phyloP scores from a whole-genome alignment of 164 flowering plant genomes.

The Liquidambar formosana region DNA sequence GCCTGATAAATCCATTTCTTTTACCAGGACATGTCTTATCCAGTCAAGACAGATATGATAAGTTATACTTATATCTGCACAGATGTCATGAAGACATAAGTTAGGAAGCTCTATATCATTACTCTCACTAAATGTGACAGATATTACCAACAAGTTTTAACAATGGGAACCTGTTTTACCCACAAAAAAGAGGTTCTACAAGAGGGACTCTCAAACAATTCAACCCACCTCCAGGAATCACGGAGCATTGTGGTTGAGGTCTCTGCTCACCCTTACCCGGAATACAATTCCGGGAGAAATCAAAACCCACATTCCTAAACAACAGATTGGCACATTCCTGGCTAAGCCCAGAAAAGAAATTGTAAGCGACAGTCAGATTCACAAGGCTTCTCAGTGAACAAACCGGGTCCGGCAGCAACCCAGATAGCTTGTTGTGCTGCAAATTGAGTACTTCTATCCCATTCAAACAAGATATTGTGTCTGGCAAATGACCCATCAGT shows the following conservation, averaged over 20 bases:
- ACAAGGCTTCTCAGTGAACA: constrained; percentile 60
- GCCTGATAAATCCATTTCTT: background rate
- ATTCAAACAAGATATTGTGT: constrained; percentile 66
- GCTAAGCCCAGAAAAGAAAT: constrained; percentile 86
- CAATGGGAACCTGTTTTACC: background rate
- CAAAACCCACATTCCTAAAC: constrained; percentile 23
- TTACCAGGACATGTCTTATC: background rate
- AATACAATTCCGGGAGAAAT: background rate
- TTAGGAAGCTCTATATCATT: constrained; percentile 11
- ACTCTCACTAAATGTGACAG: constrained; percentile 16
- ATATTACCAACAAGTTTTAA: constrained; percentile 14
- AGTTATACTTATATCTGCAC: background rate
- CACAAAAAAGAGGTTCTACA: constrained; percentile 50
- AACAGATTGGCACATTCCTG: constrained; percentile 55
- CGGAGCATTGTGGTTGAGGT: constrained; percentile 63
- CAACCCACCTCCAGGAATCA: constrained; percentile 45
- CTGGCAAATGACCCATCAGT: constrained; percentile 80
- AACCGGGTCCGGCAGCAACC: constrained; percentile 62
- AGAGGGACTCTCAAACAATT: constrained; percentile 70
- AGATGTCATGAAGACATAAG: constrained; percentile 8
- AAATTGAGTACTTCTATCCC: constrained; percentile 74
- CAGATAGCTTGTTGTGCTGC: constrained; percentile 78
- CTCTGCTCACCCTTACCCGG: constrained; percentile 64
- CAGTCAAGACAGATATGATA: background rate
- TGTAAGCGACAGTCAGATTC: constrained; percentile 71